Base-by-base conservation (phyloP, 805 yeast genomes). In the Huiozyma sinensis region DNA sequence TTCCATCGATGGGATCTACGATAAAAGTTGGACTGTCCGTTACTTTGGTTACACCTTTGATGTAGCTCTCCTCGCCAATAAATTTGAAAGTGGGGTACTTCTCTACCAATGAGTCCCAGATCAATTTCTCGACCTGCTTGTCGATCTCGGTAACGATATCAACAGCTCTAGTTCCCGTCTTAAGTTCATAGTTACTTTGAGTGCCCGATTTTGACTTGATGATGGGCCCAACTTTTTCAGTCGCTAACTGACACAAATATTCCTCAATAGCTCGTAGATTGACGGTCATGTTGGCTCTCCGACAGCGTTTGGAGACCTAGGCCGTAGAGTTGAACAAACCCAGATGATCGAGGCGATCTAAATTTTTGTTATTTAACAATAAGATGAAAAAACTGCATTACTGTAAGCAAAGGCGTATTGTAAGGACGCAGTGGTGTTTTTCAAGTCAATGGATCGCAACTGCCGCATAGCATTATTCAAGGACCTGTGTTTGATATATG, bases 121-220 rank as follows among this genome's bases (percentile, higher is more conserved):
- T 69, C 1, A 64, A 47, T 4, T 47, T 45, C 54, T 79, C 84
- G 5, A 79, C 81, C 31, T 72, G 69, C 52, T 75, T 73, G 33
- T 79, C 84, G 35, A 77, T 74, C 40, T 71, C 76, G 4, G 84
- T 79, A 9, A 79, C 84, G n/a, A 79, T 65, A 56, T 79, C 84
- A 6, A 78, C 83, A 3, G 76, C 51, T 45, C 61, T 48, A 1
- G 60, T 47, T 3, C 65, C 65, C 8, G 63, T 61, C 46, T 61
- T 61, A 42, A 60, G 47, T 44, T 57, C 60, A 45, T 60, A 61
- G 7, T 49, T 40, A 7, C 54, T 52, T 43, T 60, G 62, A 12
- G 61, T 69, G 9, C 83, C 82, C 4, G 76, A 64, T 43, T 71
- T 70, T 2, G 67, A 61, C 36, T 65, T 66, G 48, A 77, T 77